Evolutionary conservation across 345 rosid genomes (phyloP).

Genomic region (Heritiera fomes): DNA sequence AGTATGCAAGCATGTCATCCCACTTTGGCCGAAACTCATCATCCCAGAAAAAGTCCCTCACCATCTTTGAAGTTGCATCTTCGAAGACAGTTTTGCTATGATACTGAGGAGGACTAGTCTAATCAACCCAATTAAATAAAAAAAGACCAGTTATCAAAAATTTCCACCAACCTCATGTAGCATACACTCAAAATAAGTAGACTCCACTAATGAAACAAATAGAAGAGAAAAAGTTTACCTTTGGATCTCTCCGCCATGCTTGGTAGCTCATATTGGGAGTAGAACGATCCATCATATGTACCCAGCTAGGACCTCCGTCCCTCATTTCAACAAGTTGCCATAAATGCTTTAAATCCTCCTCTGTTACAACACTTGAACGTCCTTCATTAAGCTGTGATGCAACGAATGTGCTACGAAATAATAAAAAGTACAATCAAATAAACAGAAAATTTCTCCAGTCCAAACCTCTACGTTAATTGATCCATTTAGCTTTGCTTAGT

Average conservation of each 20-base stretch:
- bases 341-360: conserved; percentile 61
- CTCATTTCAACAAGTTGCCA: conserved; percentile 63
- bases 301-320: conserved; percentile 79
- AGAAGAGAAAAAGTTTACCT: conserved; percentile 34
- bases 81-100: conserved; percentile 67
- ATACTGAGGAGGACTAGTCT: conserved; percentile 79
- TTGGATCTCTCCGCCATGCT: conserved; percentile 77
- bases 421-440: conserved; percentile 17
- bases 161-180: background rate
- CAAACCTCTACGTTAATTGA: background rate
- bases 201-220: background rate
- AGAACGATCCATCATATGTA: conserved; percentile 71
- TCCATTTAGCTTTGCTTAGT: background rate
- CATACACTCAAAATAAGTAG: background rate
- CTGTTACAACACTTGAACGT: conserved; percentile 47
- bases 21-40: conserved; percentile 69
- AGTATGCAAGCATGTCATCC: conserved; percentile 77
- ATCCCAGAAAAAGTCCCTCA: conserved; percentile 89
- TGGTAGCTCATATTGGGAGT: conserved; percentile 61
- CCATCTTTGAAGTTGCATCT: conserved; percentile 59
- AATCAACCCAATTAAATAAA: conserved; percentile 11
- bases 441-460: background rate
- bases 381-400: conserved; percentile 36
- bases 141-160: background rate
- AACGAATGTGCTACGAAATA: conserved; percentile 22